A percentile compares a stretch with the other conserved stretches of the same genome.
These are phyloP conservation scores for Gymnopus androsaceus DNA, from an alignment of 1,284 basidiomycete genomes.

Conservation along the genomic window DNA sequence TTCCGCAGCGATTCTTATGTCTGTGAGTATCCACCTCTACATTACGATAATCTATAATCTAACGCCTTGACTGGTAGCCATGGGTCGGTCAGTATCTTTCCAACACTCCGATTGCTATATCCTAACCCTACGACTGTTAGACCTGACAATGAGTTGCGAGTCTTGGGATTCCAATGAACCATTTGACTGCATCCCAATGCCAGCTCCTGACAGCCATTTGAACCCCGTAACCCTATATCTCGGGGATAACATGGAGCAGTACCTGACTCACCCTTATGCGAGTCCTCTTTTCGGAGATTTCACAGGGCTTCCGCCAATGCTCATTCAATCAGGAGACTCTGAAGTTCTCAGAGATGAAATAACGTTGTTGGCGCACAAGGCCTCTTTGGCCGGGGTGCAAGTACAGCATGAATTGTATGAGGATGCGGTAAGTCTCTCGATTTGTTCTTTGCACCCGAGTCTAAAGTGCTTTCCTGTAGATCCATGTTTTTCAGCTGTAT, in stretches of 20 bases:
- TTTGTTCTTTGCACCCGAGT: background rate
- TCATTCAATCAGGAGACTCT: constrained; percentile 93
- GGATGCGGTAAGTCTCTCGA: constrained; percentile 72
- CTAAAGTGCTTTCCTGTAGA: constrained; percentile 39
- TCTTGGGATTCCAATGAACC: constrained; percentile 94
- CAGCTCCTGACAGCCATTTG: constrained; percentile 80
- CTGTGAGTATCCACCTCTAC: too few species aligned
- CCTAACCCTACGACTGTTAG: constrained; percentile 38
- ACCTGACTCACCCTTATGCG: constrained; percentile 94
- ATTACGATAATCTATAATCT: too few species aligned
- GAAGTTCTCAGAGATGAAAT: constrained; percentile 94
- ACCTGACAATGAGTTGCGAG: constrained; percentile 94
- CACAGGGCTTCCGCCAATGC: constrained; percentile 82
- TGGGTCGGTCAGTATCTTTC: constrained; percentile 78
- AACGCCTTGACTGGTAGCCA: too few species aligned
- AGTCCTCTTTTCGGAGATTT: constrained; percentile 96
- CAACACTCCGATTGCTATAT: constrained; percentile 7
- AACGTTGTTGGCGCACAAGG: constrained; percentile 93
- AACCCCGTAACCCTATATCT: constrained; percentile 94
- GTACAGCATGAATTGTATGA: constrained; percentile 93
- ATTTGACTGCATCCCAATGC: constrained; percentile 79
- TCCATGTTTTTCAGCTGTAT: constrained; percentile 91
- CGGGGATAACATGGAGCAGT: constrained; percentile 81
- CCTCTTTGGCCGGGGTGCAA: constrained; percentile 82
- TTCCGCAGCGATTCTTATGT: constrained; percentile 82